phyloP scores from a whole-genome alignment of 2,329 filamentous ascomycete species.

The Cordyceps sp. region DNA sequence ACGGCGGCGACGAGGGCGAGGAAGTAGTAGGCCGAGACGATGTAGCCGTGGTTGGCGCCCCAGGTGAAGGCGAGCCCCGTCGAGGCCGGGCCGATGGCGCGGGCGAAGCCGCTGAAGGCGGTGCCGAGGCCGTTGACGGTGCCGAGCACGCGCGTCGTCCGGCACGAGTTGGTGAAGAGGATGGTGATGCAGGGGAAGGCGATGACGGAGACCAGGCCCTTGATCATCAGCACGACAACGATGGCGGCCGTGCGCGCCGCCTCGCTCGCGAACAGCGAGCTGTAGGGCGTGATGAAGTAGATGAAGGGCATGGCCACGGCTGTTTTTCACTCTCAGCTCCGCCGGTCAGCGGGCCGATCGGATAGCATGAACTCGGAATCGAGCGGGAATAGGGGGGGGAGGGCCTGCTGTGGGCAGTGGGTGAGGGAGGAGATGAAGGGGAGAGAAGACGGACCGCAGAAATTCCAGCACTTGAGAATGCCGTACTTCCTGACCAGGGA shows the following conservation, averaged over 20 bases:
- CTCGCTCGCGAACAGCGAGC: conserved; percentile 39
- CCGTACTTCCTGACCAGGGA: conserved; percentile 56
- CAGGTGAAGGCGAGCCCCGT: conserved; percentile 58
- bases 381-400: background rate
- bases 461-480: conserved; percentile 54
- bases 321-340: conserved; percentile 6
- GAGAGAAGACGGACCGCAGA: conserved; percentile 28
- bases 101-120: conserved; percentile 61
- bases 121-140: conserved; percentile 88
- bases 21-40: conserved; percentile 69
- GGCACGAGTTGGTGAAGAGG: conserved; percentile 73
- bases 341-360: background rate
- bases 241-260: conserved; percentile 41
- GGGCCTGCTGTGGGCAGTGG: too few species aligned
- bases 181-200: conserved; percentile 84
- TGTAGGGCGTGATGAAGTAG: conserved; percentile 72
- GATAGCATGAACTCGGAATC: background rate
- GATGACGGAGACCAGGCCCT: conserved; percentile 63
- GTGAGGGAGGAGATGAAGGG: too few species aligned
- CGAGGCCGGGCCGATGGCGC: conserved; percentile 62
- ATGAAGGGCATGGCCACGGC: conserved; percentile 53
- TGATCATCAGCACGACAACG: conserved; percentile 52
- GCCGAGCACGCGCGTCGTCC: conserved; percentile 56
- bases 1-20: conserved; percentile 46
- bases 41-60: conserved; percentile 59